phyloP scores from a whole-genome alignment of 2,329 filamentous ascomycete species.

The Penicillium sp. region DNA sequence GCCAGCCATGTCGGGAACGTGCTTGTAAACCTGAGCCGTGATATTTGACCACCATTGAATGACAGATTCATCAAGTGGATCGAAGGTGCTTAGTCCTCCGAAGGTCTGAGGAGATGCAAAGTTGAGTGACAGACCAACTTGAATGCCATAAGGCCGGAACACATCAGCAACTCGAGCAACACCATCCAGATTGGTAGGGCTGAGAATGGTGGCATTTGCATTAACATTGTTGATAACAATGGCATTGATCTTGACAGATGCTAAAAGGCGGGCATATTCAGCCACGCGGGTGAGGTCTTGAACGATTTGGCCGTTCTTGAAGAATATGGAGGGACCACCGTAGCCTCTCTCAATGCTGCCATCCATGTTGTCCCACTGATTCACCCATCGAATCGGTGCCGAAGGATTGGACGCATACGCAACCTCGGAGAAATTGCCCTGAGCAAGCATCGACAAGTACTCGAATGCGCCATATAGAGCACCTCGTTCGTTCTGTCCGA shows the following conservation, averaged over 20 bases:
- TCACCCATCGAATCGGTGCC: slow-evolving; percentile 67
- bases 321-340: slow-evolving; percentile 69
- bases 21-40: slow-evolving; percentile 60
- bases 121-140: slow-evolving; percentile 66
- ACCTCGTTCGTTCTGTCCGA: slow-evolving; percentile 55
- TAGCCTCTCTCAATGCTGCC: slow-evolving; percentile 69
- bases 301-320: slow-evolving; percentile 57
- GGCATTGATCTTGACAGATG: slow-evolving; percentile 67
- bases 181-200: slow-evolving; percentile 59
- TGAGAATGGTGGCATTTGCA: slow-evolving; percentile 62
- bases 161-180: slow-evolving; percentile 63
- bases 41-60: slow-evolving; percentile 64
- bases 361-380: slow-evolving; percentile 73
- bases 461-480: slow-evolving; percentile 70
- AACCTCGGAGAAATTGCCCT: slow-evolving; percentile 55
- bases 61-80: slow-evolving; percentile 63
- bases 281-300: slow-evolving; percentile 60
- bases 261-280: slow-evolving; percentile 66
- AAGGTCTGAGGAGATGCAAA: slow-evolving; percentile 65
- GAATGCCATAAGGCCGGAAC: slow-evolving; percentile 68
- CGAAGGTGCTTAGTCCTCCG: slow-evolving; percentile 61
- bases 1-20: slow-evolving; percentile 67
- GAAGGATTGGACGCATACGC: slow-evolving; percentile 57
- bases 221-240: slow-evolving; percentile 73
- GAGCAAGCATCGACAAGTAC: slow-evolving; percentile 66